phyloP scores from a whole-genome alignment of 179 eudicot genomes.

The Spergularia azorica region DNA sequence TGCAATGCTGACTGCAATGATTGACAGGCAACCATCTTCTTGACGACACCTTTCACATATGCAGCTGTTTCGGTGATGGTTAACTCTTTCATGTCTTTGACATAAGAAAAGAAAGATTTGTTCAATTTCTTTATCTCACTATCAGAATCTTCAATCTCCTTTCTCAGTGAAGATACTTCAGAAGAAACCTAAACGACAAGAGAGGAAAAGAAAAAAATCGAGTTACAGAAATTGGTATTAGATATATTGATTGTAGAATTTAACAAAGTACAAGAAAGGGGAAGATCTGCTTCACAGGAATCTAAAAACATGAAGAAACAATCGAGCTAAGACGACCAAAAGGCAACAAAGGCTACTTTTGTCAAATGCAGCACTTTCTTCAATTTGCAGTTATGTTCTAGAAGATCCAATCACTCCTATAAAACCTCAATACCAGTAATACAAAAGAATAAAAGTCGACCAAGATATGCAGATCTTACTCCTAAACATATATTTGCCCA shows the following conservation, averaged over 20 bases:
- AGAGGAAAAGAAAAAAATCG: background rate
- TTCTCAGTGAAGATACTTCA: slow-evolving; percentile 44
- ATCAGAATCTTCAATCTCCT: slow-evolving; percentile 43
- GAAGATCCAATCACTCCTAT: background rate
- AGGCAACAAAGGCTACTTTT: background rate
- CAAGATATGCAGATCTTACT: background rate
- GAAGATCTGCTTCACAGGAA: background rate
- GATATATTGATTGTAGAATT: background rate
- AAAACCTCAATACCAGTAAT: background rate
- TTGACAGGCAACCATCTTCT: slow-evolving; percentile 57
- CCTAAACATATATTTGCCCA: background rate
- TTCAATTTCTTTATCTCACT: slow-evolving; percentile 43
- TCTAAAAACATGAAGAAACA: background rate
- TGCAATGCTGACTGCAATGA: slow-evolving; percentile 58
- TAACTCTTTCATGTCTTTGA: slow-evolving; percentile 45
- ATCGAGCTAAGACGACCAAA: background rate
- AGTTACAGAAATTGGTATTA: background rate
- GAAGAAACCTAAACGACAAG: slow-evolving; percentile 43
- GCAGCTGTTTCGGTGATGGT: slow-evolving; percentile 37
- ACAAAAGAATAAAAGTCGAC: slow-evolving; percentile 6
- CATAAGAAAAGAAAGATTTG: slow-evolving; percentile 41
- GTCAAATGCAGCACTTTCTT: background rate
- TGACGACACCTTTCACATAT: slow-evolving; percentile 44
- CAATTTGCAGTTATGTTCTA: background rate
- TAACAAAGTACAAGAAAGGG: background rate